Evolutionary conservation across 2,329 filamentous ascomycete species (phyloP).

Genomic region (Aspergillus sp.): DNA sequence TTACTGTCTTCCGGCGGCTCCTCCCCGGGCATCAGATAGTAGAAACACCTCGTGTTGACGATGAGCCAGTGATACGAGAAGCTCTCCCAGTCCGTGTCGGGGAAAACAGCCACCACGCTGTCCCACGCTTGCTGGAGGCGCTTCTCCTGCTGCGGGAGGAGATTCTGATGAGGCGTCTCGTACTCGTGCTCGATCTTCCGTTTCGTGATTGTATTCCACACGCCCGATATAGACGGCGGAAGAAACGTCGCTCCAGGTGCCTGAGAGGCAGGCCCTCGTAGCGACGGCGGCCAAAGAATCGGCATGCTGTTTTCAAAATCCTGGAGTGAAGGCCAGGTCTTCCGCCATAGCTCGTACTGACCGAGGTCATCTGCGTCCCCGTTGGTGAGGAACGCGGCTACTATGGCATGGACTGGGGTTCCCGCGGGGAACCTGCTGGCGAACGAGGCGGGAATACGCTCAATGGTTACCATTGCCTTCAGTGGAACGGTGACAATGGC

Average conservation of each 20-base stretch:
- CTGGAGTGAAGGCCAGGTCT: slow-evolving; percentile 61
- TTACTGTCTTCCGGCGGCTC: slow-evolving; percentile 38
- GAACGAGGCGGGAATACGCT: slow-evolving; percentile 57
- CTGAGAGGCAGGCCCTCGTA: slow-evolving; percentile 37
- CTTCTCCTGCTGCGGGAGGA: slow-evolving; percentile 50
- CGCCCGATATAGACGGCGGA: slow-evolving; percentile 37
- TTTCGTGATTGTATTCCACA: slow-evolving; percentile 31
- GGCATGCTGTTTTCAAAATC: slow-evolving; percentile 62
- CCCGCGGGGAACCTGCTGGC: slow-evolving; percentile 51
- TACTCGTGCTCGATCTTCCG: slow-evolving; percentile 25
- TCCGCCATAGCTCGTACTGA: slow-evolving; percentile 59
- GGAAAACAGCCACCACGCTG: slow-evolving; percentile 42
- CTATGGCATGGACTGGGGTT: slow-evolving; percentile 65
- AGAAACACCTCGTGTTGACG: slow-evolving; percentile 60
- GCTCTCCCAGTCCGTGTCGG: slow-evolving; percentile 38
- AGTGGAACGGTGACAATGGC: slow-evolving; percentile 64
- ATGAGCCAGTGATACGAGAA: slow-evolving; percentile 60
- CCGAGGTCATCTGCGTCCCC: slow-evolving; percentile 42
- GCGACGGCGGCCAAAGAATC: slow-evolving; percentile 49
- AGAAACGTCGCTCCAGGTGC: slow-evolving; percentile 21
- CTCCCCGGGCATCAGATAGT: slow-evolving; percentile 48
- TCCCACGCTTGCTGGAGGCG: slow-evolving; percentile 54
- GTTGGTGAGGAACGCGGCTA: slow-evolving; percentile 66
- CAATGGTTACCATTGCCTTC: slow-evolving; percentile 61
- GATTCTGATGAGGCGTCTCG: slow-evolving; percentile 32